phyloP scores from a whole-genome alignment of 139 green algal species.

The Coelastrella sp. region DNA sequence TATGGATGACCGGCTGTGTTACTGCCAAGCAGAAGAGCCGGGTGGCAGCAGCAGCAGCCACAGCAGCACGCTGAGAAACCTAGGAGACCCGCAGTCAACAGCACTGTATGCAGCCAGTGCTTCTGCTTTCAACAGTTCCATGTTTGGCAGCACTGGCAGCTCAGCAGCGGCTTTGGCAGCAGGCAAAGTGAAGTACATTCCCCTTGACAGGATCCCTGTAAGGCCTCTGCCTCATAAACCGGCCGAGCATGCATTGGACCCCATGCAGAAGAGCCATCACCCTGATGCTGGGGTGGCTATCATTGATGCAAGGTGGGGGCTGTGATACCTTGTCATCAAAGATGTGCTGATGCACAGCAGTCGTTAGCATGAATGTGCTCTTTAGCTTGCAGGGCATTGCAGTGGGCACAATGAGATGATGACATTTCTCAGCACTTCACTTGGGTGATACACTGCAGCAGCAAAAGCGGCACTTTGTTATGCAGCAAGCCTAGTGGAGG shows the following conservation, averaged over 20 bases:
- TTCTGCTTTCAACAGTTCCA: not conserved
- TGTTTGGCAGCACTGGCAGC: not conserved
- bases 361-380: not conserved
- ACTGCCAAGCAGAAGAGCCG: constrained; percentile 40
- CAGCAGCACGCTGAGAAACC: not conserved
- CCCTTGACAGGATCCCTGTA: constrained; percentile 66
- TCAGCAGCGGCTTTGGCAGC: not conserved
- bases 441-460: not conserved
- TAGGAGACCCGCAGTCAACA: not conserved
- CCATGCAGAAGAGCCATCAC: constrained; percentile 35
- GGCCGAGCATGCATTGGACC: constrained; percentile 24
- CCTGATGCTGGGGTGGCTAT: constrained; percentile 55
- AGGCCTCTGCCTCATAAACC: constrained; percentile 63
- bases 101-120: constrained; percentile 14
- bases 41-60: not conserved
- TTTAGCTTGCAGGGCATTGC: not conserved
- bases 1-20: constrained; percentile 68
- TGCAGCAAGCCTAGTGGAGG: not conserved
- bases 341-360: not conserved
- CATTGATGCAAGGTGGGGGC: constrained; percentile 45
- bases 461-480: constrained; percentile 28
- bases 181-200: constrained; percentile 59
- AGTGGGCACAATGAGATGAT: no score
- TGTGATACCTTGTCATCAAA: not conserved
- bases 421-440: no score